phyloP scores from a whole-genome alignment of 148 eudicot species.

The Selenicereus undatus region DNA sequence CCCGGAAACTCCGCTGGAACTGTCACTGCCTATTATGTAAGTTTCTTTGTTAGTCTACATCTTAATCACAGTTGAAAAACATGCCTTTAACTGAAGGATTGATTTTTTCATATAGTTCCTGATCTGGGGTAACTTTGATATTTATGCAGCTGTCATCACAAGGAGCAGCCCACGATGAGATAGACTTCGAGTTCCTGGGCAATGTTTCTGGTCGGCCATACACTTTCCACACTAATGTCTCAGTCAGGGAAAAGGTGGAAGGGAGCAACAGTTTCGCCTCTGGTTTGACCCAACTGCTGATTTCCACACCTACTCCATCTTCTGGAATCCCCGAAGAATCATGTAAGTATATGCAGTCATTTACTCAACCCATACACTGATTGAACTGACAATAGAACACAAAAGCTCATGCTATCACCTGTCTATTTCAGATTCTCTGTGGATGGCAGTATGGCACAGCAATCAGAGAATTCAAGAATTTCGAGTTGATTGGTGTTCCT shows the following conservation, averaged over 20 bases:
- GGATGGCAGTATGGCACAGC: slow-evolving; percentile 27
- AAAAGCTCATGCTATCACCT: too few relatives aligned
- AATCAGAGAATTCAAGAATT: slow-evolving; percentile 28
- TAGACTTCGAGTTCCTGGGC: slow-evolving; percentile 33
- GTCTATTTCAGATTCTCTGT: slow-evolving; percentile 22
- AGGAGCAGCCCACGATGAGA: slow-evolving; percentile 27
- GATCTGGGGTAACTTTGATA: background rate
- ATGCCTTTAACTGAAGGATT: background rate
- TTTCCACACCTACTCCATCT: slow-evolving; percentile 33
- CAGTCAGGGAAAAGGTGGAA: slow-evolving; percentile 25
- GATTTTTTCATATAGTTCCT: background rate
- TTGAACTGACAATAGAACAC: too few relatives aligned
- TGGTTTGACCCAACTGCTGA: slow-evolving; percentile 30
- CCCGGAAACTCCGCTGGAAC: slow-evolving; percentile 29
- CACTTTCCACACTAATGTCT: slow-evolving; percentile 32
- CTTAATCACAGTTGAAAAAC: too few relatives aligned
- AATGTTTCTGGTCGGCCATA: slow-evolving; percentile 27
- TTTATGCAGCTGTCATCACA: slow-evolving; percentile 28
- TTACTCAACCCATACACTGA: too few relatives aligned
- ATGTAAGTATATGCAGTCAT: slow-evolving; percentile 2
- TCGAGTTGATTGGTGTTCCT: slow-evolving; percentile 20
- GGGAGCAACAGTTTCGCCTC: slow-evolving; percentile 29
- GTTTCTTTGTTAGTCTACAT: background rate
- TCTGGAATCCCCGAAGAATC: slow-evolving; percentile 20
- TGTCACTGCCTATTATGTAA: slow-evolving; percentile 27